A percentile compares a stretch with the other conserved stretches of the same genome.
These are phyloP conservation scores for Gaultheria prostrata DNA, from an alignment of 148 eudicot genomes.

Conservation along the genomic window DNA sequence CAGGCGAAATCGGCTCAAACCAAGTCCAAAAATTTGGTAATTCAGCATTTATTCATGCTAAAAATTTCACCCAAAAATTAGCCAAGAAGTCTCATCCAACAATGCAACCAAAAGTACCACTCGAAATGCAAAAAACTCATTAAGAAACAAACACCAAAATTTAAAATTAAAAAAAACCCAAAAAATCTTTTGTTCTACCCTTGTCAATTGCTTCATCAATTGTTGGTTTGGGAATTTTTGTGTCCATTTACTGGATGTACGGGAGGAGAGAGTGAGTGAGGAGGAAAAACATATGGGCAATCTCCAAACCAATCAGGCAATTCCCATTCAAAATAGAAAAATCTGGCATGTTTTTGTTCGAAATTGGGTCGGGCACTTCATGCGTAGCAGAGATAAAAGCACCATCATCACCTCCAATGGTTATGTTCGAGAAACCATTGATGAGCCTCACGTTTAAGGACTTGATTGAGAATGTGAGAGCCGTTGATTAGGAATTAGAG, in stretches of 20 bases:
- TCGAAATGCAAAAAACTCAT: slow-evolving; percentile 21
- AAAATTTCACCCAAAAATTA: slow-evolving; percentile 29
- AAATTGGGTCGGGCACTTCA: slow-evolving; percentile 73
- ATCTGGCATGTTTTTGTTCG: slow-evolving; percentile 87
- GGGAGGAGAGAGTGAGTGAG: slow-evolving; percentile 31
- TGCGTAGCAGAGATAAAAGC: slow-evolving; percentile 80
- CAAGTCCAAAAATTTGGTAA: slow-evolving; percentile 43
- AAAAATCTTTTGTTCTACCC: slow-evolving; percentile 18
- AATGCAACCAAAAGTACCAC: slow-evolving; percentile 22
- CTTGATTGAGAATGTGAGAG: slow-evolving; percentile 61
- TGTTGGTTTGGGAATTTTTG: slow-evolving; percentile 18
- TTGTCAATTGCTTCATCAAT: slow-evolving; percentile 39
- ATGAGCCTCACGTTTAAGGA: slow-evolving; percentile 84
- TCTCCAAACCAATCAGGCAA: slow-evolving; percentile 62
- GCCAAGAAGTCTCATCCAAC: slow-evolving; percentile 20
- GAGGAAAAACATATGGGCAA: slow-evolving; percentile 62
- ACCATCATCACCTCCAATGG: slow-evolving; percentile 58
- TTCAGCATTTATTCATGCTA: slow-evolving; percentile 52
- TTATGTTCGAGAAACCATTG: slow-evolving; percentile 98
- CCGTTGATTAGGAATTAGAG: too few species aligned
- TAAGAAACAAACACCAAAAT: slow-evolving; percentile 26
- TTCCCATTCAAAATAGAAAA: slow-evolving; percentile 52
- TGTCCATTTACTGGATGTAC: slow-evolving; percentile 21
- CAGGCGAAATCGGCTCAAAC: slow-evolving; percentile 23
- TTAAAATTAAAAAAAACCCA: slow-evolving; percentile 43